Conservation (phyloP, 495 filamentous ascomycete genomes). For the Sphaerosporella brunnea region DNA sequence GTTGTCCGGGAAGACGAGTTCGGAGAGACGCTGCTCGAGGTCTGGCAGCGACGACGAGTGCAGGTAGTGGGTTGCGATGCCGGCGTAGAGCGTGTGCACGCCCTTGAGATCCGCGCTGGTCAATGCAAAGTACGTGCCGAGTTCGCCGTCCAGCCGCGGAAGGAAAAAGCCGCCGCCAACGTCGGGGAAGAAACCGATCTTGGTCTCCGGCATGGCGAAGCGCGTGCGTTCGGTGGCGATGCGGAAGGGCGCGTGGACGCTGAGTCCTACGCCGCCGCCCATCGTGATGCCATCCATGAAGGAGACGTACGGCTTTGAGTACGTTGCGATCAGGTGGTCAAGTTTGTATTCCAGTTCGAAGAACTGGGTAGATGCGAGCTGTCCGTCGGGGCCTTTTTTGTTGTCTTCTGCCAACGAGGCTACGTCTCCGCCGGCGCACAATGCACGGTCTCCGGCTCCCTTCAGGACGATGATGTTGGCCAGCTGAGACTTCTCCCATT, state of each 20-base stretch:
- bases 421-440: slow-evolving; percentile 91
- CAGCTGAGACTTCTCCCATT: slow-evolving; percentile 86
- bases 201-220: slow-evolving; percentile 97
- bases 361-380: slow-evolving; percentile 53
- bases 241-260: slow-evolving; percentile 83
- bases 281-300: slow-evolving; percentile 98
- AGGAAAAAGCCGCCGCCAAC: slow-evolving; percentile 93
- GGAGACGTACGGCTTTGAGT: slow-evolving; percentile 78
- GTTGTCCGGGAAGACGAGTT: slow-evolving; percentile 71
- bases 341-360: slow-evolving; percentile 86
- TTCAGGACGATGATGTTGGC: slow-evolving; percentile 87
- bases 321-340: slow-evolving; percentile 90
- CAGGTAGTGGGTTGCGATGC: slow-evolving; percentile 84
- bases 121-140: slow-evolving; percentile 80
- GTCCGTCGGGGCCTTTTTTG: slow-evolving; percentile 40
- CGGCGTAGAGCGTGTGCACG: slow-evolving; percentile 63
- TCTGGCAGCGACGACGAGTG: slow-evolving; percentile 67
- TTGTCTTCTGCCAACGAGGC: slow-evolving; percentile 56
- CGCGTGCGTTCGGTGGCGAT: slow-evolving; percentile 90
- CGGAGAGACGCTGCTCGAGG: slow-evolving; percentile 69
- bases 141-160: slow-evolving; percentile 61
- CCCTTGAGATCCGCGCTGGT: slow-evolving; percentile 68
- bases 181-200: slow-evolving; percentile 94
- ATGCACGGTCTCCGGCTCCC: slow-evolving; percentile 62
- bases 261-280: slow-evolving; percentile 90